phyloP scores from a whole-genome alignment of 2,329 filamentous ascomycete species.

The Aspergillus floridensis region DNA sequence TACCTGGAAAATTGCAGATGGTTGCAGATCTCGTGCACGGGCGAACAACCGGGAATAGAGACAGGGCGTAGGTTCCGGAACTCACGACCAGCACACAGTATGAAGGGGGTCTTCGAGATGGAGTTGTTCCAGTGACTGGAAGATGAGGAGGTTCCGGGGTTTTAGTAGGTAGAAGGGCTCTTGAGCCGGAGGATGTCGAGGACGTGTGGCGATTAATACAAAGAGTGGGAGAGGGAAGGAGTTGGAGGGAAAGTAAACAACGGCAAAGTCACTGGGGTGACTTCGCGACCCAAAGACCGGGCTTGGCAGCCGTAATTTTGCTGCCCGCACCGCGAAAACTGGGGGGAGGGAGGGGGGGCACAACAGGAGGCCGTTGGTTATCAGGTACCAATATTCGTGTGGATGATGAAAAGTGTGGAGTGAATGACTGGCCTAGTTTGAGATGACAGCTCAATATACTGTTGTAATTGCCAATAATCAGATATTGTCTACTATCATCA shows the following conservation, averaged over 20 bases:
- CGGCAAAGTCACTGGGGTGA: conserved; percentile 25
- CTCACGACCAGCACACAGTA: not conserved
- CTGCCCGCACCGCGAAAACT: not conserved
- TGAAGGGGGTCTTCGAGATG: not conserved
- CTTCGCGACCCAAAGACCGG: conserved; percentile 18
- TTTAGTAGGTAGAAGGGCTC: not conserved
- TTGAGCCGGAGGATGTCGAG: not conserved
- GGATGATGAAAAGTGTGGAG: not conserved
- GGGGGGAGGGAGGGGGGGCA: not conserved
- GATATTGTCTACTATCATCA: too few species aligned
- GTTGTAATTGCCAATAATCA: too few species aligned
- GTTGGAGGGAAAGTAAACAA: conserved; percentile 20
- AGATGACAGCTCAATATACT: too few species aligned
- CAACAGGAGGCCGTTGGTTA: not conserved
- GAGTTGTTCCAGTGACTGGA: not conserved
- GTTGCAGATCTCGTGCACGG: conserved; percentile 19
- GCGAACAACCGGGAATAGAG: conserved; percentile 12
- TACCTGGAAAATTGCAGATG: conserved; percentile 9
- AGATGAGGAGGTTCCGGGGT: too few species aligned
- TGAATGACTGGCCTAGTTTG: too few species aligned
- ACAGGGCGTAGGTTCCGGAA: not conserved
- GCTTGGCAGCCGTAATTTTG: conserved; percentile 10
- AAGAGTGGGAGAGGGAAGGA: conserved; percentile 3
- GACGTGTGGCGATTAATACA: not conserved
- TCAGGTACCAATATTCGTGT: not conserved